Evolutionary conservation across 345 rosid species (phyloP), one percentile per base, ranked within the genome.

Genomic region (Leavenworthia alabamica): DNA sequence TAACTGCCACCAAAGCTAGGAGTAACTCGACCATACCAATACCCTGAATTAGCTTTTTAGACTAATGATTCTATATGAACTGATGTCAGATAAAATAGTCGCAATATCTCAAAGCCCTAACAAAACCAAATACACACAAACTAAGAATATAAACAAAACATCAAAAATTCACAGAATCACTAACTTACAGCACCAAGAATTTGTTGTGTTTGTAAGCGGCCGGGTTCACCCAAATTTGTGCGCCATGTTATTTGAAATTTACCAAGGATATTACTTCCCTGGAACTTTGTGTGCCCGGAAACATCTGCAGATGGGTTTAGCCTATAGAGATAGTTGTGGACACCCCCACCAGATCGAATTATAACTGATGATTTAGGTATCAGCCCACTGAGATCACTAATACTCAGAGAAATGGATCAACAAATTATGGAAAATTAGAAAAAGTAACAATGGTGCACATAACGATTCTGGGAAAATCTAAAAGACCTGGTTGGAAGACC

Each of bases 181-280:
- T 40, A 15, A 76, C 97, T 85, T 78, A 87, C 99, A 35, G 83
- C 73, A 63, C 90, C 87, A 70, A 93, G 94, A 73, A 93, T 93
- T 74, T 93, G 99, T 67, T 93, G 96, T 12, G 97, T 93, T 75
- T 90, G 99, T 56, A 93, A 73, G 52, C 99, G 97, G 56, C 99
- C 99, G 41, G 97, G 89, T 76, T 93, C 99, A 10, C 97, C 97
- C 77, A 93, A 70, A 82, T 93, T 93, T 39, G 92, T 86, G 54
- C 89, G 97, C 99, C 99, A 89, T 15, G 90, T 84, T 65, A 93
- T 89, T 76, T 87, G 97, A 78, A 93, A 80, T 83, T 93, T 93
- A 64, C 97, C 99, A 8, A 93, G 86, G 67, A 89, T 75, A 66
- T 84, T 85, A 75, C 78, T 84, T 69, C 87, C 86, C 48, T 82